These are phyloP conservation scores for Phytophthora melonis DNA, from an alignment of 352 stramenopile genomes.

Conservation along the genomic window DNA sequence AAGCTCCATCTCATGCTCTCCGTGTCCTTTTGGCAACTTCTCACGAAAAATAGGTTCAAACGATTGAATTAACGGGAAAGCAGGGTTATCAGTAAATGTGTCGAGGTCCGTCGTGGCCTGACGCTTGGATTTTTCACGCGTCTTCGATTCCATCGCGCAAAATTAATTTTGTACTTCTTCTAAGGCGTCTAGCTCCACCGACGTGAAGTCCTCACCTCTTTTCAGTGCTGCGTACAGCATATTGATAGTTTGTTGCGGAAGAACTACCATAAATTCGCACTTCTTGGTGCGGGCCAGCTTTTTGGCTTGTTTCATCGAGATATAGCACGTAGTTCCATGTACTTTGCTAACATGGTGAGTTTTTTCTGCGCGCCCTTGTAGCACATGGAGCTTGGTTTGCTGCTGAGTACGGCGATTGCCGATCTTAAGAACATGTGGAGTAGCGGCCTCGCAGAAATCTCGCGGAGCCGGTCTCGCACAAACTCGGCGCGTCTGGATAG, in stretches of 20 bases:
- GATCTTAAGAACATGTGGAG: conserved; percentile 7
- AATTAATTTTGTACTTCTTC: not conserved
- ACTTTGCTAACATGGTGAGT: not conserved
- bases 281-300: not conserved
- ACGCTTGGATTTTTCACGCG: conserved; percentile 1
- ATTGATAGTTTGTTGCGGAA: conserved; percentile 14
- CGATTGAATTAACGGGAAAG: too few relatives aligned
- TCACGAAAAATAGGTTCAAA: too few relatives aligned
- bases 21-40: too few relatives aligned
- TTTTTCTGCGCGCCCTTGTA: not conserved
- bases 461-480: too few relatives aligned
- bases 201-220: not conserved
- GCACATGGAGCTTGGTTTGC: not conserved
- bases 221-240: not conserved
- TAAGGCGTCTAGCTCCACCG: not conserved
- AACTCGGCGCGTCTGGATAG: too few relatives aligned
- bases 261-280: conserved; percentile 6
- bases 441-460: too few relatives aligned
- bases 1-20: too few relatives aligned
- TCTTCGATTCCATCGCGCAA: not conserved
- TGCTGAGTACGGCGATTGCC: conserved; percentile 6
- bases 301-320: conserved; percentile 10
- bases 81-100: too few relatives aligned
- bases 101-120: not conserved
- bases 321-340: conserved; percentile 1